These are phyloP conservation scores for Asparagopsis taxiformis DNA, from an alignment of 31 red algal genomes.

Conservation along the genomic window DNA sequence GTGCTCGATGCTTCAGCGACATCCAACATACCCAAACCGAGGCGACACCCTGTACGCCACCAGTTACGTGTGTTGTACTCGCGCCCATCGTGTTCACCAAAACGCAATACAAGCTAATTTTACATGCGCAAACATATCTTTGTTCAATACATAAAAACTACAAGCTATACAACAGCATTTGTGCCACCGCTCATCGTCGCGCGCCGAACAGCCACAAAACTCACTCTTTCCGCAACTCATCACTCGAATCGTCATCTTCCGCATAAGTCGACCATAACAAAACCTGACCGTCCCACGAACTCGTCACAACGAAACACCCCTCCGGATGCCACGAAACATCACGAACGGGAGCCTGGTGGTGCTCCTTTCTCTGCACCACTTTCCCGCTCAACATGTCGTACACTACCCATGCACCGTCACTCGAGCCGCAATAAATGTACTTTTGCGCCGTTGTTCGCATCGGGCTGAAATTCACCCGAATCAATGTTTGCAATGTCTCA, in stretches of 20 bases:
- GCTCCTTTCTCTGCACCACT: constrained; percentile 9
- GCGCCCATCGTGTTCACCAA: too few species aligned
- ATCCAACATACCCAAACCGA: too few species aligned
- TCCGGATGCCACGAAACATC: constrained; percentile 56
- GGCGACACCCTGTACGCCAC: too few species aligned
- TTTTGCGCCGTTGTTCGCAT: constrained; percentile 69
- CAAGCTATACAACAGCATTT: too few species aligned
- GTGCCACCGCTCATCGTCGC: too few species aligned
- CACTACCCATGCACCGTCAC: constrained; percentile 54
- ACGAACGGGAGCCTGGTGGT: constrained; percentile 17
- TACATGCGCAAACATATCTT: too few species aligned
- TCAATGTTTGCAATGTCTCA: constrained; percentile 73
- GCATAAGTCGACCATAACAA: constrained; percentile 30
- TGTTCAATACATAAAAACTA: too few species aligned
- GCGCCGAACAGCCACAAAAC: not conserved
- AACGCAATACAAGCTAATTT: too few species aligned
- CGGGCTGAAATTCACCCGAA: constrained; percentile 78
- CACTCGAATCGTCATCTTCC: not conserved
- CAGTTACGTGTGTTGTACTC: too few species aligned
- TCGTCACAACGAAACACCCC: constrained; percentile 33
- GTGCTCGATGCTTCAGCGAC: too few species aligned
- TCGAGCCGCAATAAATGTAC: constrained; percentile 71
- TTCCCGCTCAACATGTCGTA: constrained; percentile 64
- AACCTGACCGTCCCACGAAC: constrained; percentile 56
- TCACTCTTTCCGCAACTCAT: not conserved